Percentiles rank a stretch among this genome's conserved stretches.
These are phyloP conservation scores for Neurospora tetraspora DNA, from an alignment of 495 filamentous ascomycete species.

Conservation along the genomic window DNA sequence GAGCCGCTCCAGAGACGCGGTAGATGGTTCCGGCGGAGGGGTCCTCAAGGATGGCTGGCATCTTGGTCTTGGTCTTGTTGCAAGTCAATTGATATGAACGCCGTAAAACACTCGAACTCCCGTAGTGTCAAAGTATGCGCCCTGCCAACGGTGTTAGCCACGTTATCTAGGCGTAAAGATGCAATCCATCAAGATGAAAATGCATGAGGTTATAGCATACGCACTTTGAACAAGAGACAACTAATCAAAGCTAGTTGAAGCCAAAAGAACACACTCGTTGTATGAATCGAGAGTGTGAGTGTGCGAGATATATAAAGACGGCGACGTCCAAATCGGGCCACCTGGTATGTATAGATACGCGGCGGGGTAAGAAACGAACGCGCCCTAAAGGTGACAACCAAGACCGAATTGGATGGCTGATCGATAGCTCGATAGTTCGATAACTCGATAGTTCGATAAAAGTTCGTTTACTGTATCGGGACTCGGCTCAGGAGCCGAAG, in stretches of 20 bases:
- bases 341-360: neutral
- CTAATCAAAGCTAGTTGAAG: neutral
- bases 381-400: neutral
- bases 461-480: neutral
- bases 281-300: neutral
- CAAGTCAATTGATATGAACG: neutral
- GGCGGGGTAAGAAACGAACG: neutral
- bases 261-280: neutral
- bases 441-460: neutral
- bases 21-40: conserved; percentile 51
- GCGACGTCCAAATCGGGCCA: neutral
- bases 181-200: neutral
- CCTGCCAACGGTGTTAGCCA: neutral
- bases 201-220: neutral
- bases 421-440: neutral
- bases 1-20: conserved; percentile 50
- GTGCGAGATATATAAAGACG: neutral
- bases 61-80: conserved; percentile 33
- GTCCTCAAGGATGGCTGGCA: conserved; percentile 86
- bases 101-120: neutral
- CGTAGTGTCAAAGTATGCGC: neutral
- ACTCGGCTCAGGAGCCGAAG: neutral
- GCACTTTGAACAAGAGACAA: neutral
- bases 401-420: neutral
- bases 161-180: neutral